Percentiles rank a stretch among this genome's conserved stretches.
phyloP scores from a whole-genome alignment of 192 early-diverging fungal species.

The Backusella morwellensis region DNA sequence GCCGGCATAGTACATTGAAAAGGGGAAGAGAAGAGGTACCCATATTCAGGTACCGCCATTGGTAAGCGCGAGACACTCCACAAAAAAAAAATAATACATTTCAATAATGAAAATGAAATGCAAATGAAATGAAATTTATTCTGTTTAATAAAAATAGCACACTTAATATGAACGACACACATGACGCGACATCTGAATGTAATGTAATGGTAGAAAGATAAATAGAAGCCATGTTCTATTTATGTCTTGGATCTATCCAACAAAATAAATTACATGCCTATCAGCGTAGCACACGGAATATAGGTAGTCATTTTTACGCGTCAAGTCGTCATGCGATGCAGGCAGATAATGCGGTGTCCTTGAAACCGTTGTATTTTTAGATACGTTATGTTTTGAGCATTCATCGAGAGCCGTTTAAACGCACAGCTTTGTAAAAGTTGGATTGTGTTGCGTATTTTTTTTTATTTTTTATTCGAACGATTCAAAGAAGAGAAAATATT shows the following conservation, averaged over 20 bases:
- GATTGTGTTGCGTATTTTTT: not conserved
- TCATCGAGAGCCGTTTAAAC: not conserved
- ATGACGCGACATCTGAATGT: not conserved
- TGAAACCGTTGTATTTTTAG: not conserved
- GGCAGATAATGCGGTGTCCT: not conserved
- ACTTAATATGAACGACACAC: not conserved
- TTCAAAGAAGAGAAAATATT: not conserved
- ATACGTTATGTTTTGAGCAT: not conserved
- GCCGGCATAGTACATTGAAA: not conserved
- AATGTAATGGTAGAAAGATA: not conserved
- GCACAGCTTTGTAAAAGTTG: not conserved
- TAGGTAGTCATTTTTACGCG: not conserved
- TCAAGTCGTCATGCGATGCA: not conserved
- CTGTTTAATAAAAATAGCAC: not conserved
- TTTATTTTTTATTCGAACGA: not conserved
- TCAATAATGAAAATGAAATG: not conserved
- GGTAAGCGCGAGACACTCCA: not conserved
- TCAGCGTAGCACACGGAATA: not conserved
- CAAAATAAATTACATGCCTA: not conserved
- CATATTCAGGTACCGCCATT: not conserved
- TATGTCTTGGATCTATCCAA: not conserved
- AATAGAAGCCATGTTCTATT: not conserved
- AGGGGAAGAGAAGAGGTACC: not conserved
- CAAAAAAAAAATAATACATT: not conserved
- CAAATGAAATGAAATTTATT: not conserved